A percentile compares a stretch with the other conserved stretches of the same genome.
Evolutionary conservation across 2,329 filamentous ascomycete species (phyloP).

Genomic region (Canariomyces notabilis): DNA sequence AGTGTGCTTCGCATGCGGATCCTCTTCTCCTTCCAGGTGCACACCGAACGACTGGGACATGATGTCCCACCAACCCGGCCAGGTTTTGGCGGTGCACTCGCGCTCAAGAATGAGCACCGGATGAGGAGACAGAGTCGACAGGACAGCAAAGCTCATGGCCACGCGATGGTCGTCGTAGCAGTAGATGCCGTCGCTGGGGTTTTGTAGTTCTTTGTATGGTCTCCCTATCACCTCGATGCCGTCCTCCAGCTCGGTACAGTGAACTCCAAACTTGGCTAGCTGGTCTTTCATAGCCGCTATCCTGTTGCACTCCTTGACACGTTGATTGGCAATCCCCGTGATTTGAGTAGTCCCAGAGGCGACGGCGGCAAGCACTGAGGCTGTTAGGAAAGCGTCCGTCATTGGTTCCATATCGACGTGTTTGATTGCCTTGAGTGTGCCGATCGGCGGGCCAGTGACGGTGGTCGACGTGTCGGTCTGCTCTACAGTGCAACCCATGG

Average conservation of each 20-base stretch:
- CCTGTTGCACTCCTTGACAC: slow-evolving; percentile 96
- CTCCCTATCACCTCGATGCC: slow-evolving; percentile 72
- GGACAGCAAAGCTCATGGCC: slow-evolving; percentile 95
- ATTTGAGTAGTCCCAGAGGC: slow-evolving; percentile 80
- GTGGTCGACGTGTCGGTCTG: slow-evolving; percentile 85
- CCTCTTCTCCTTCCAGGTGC: slow-evolving; percentile 69
- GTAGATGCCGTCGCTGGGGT: slow-evolving; percentile 65
- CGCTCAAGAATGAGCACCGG: slow-evolving; percentile 79
- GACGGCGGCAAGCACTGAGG: slow-evolving; percentile 86
- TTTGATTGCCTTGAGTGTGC: slow-evolving; percentile 66
- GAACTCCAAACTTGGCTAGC: slow-evolving; percentile 86
- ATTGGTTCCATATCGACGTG: slow-evolving; percentile 98
- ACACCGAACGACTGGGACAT: slow-evolving; percentile 74
- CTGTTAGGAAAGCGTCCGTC: slow-evolving; percentile 97
- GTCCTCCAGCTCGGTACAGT: slow-evolving; percentile 82
- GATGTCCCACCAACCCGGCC: slow-evolving; percentile 98
- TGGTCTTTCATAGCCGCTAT: slow-evolving; percentile 95
- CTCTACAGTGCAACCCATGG: slow-evolving; percentile 89
- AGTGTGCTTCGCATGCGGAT: slow-evolving; percentile 28
- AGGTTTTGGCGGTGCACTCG: slow-evolving; percentile 94
- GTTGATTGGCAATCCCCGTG: slow-evolving; percentile 91
- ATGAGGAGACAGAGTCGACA: slow-evolving; percentile 65
- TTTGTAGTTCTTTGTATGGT: slow-evolving; percentile 41
- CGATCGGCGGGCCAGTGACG: slow-evolving; percentile 78
- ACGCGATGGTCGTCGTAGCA: slow-evolving; percentile 98